These are phyloP conservation scores for Penicillium occitanis DNA, from an alignment of 2,329 filamentous ascomycete genomes.

Conservation along the genomic window DNA sequence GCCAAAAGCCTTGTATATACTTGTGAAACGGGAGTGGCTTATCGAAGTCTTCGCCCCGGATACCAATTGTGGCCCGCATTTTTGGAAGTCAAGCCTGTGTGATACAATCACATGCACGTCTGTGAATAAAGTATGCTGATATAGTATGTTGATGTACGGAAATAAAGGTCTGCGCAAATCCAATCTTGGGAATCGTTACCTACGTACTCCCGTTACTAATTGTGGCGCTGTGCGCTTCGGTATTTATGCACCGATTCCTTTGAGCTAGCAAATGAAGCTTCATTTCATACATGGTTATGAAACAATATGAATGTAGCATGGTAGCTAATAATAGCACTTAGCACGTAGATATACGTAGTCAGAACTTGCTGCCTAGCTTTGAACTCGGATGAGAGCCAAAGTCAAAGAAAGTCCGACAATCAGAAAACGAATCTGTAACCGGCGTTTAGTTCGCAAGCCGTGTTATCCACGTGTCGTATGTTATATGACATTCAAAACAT, in stretches of 20 bases:
- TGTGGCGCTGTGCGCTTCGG: background rate
- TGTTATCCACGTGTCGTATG: background rate
- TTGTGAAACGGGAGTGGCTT: background rate
- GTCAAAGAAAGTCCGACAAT: background rate
- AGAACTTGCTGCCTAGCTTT: background rate
- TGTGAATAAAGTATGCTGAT: background rate
- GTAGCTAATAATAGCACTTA: background rate
- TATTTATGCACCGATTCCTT: background rate
- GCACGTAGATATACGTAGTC: background rate
- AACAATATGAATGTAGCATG: background rate
- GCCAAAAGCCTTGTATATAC: background rate
- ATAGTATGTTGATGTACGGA: background rate
- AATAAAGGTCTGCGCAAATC: background rate
- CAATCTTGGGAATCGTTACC: constrained; percentile 34
- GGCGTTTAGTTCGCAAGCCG: background rate
- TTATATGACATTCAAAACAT: background rate
- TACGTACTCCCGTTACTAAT: background rate
- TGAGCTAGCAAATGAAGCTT: background rate
- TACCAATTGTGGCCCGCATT: background rate
- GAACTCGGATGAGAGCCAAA: background rate
- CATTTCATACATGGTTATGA: background rate
- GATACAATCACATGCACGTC: background rate
- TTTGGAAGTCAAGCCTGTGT: background rate
- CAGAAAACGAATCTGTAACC: background rate
- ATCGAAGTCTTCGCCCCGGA: background rate